Percentiles rank a stretch among this genome's conserved stretches.
These are phyloP conservation scores for Russula emetica DNA, from an alignment of 768 basidiomycete genomes.

Conservation along the genomic window DNA sequence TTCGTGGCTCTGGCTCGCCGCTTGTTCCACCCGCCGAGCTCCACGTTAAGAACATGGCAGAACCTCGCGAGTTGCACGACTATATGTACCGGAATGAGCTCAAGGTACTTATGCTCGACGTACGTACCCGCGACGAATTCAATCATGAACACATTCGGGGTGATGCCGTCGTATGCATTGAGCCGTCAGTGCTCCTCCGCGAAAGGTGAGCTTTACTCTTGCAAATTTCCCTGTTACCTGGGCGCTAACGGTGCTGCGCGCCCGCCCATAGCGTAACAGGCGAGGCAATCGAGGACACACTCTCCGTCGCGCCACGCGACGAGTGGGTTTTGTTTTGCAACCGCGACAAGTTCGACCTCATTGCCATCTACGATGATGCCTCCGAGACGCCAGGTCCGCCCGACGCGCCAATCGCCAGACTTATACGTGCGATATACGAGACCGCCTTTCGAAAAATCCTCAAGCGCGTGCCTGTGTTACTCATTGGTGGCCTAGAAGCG, in stretches of 20 bases:
- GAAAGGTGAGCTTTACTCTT: constrained; percentile 49
- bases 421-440: constrained; percentile 69
- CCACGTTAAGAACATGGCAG: constrained; percentile 33
- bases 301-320: constrained; percentile 61
- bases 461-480: constrained; percentile 71
- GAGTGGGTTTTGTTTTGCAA: constrained; percentile 76
- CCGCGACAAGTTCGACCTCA: constrained; percentile 83
- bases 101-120: constrained; percentile 72
- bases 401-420: constrained; percentile 50
- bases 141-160: constrained; percentile 66
- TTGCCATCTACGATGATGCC: constrained; percentile 76
- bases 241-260: background rate
- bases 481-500: constrained; percentile 78
- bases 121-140: constrained; percentile 74
- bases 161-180: constrained; percentile 73
- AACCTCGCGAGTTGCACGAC: constrained; percentile 30
- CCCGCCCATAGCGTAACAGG: constrained; percentile 53
- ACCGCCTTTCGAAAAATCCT: constrained; percentile 67
- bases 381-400: constrained; percentile 50
- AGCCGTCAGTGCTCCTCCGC: constrained; percentile 70
- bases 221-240: background rate
- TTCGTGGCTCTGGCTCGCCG: constrained; percentile 42
- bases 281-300: constrained; percentile 64
- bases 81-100: constrained; percentile 54
- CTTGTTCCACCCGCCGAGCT: constrained; percentile 34